Evolutionary conservation across 148 eudicot genomes (phyloP), one percentile per base, ranked within the genome.

Genomic region (Linanthus parryae): DNA sequence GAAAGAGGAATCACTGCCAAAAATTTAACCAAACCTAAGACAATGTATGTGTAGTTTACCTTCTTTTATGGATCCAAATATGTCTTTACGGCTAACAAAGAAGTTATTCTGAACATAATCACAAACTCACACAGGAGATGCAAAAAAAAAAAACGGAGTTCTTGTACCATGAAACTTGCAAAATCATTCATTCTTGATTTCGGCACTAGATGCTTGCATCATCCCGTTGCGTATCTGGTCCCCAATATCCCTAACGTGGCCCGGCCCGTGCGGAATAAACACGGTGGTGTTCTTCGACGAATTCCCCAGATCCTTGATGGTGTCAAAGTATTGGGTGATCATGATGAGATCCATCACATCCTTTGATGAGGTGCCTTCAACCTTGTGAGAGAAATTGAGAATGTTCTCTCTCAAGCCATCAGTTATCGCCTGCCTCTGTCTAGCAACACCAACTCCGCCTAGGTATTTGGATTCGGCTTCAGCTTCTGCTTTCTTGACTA

Each of bases 341-440:
- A 92, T 84, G 25, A 92, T 92, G 33, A 92, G 96, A 69, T 92
- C 99, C 99, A 92, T 88, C 58, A 92, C 77, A 62, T 92, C 99
- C 70, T 92, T 92, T 1, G 99, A 79, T 0, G 94, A 84, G 19
- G 99, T 70, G 29, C 99, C 99, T 59, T 77, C 94, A 17, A 92
- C 78, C 64, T 82, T 87, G 80, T 76, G 75, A 8, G 99, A 92
- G 77, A 92, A 92, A 63, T 87, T 87, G 62, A 92, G 42, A 19
- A 92, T 92, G 62, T 92, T 92, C 85, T 92, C 99, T 57, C 99
- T 71, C 57, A 92, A 52, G 23, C 99, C 99, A 23, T 92, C 99
- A 12, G 99, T 92, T 47, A 92, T 92, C 18, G 99, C 99, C 67
- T 92, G 99, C 60, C 99, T 79, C 76, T 92, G 99, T 69, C 85